Evolutionary conservation across 1,284 basidiomycete genomes (phyloP).

Genomic region (Irpex sp.): DNA sequence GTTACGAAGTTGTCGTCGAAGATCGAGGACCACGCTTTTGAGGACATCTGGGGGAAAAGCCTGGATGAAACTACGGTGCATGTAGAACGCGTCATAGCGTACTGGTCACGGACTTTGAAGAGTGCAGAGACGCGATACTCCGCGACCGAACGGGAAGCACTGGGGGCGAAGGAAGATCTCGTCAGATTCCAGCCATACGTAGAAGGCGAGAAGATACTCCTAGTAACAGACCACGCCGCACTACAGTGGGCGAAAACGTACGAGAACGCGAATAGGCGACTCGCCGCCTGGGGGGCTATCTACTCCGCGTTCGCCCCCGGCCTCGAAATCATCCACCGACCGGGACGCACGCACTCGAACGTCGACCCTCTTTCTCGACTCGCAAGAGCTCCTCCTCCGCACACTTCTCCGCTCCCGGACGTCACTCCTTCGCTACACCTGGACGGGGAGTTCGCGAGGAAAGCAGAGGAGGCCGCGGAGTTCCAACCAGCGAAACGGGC

Average conservation of each 20-base stretch:
- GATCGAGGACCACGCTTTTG: slow-evolving; percentile 18
- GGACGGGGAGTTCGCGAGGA: too few relatives aligned
- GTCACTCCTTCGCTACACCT: too few relatives aligned
- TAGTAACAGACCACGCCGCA: slow-evolving; percentile 31
- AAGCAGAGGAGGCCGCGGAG: too few relatives aligned
- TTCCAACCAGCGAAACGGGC: too few relatives aligned
- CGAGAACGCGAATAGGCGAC: slow-evolving; percentile 27
- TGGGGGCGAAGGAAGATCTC: slow-evolving; percentile 27
- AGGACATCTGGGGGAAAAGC: slow-evolving; percentile 18
- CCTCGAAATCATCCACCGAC: slow-evolving; percentile 31
- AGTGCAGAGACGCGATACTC: slow-evolving; percentile 24
- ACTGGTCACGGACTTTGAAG: slow-evolving; percentile 28
- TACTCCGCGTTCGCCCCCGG: slow-evolving; percentile 27
- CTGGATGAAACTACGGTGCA: slow-evolving; percentile 11
- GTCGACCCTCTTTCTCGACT: too few relatives aligned
- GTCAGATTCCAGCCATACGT: slow-evolving; percentile 27
- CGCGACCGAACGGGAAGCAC: slow-evolving; percentile 26
- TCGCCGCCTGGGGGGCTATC: slow-evolving; percentile 25
- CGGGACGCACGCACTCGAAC: slow-evolving; percentile 33
- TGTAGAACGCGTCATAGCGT: slow-evolving; percentile 28
- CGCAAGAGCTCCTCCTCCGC: too few relatives aligned
- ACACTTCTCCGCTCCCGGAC: too few relatives aligned
- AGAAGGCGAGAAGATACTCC: slow-evolving; percentile 25
- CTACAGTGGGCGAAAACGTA: slow-evolving; percentile 28
- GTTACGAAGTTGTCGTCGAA: slow-evolving; percentile 16